phyloP scores from a whole-genome alignment of 2,329 filamentous ascomycete genomes.

The Fusarium longipes region DNA sequence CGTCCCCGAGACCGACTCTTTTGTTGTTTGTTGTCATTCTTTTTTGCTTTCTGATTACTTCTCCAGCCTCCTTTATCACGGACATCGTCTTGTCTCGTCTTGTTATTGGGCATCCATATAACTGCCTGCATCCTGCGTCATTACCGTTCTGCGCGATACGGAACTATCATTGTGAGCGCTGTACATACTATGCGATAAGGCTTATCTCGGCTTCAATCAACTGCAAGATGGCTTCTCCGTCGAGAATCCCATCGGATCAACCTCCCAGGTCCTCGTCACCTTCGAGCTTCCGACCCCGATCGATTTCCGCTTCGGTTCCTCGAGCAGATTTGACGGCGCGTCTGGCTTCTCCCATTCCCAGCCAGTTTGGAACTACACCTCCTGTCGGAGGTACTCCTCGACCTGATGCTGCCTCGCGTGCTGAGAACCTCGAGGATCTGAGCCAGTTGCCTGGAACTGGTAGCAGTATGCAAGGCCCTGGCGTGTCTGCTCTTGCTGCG shows the following conservation, averaged over 20 bases:
- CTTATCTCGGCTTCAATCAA: slow-evolving; percentile 21
- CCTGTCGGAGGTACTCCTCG: slow-evolving; percentile 52
- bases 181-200: slow-evolving; percentile 46
- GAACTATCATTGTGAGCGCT: slow-evolving; percentile 17
- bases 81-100: slow-evolving; percentile 1
- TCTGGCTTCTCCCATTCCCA: slow-evolving; percentile 67
- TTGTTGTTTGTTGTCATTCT: slow-evolving; percentile 34
- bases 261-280: slow-evolving; percentile 61
- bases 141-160: slow-evolving; percentile 21
- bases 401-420: slow-evolving; percentile 36
- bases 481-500: slow-evolving; percentile 87
- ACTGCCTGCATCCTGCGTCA: slow-evolving; percentile 21
- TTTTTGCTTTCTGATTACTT: slow-evolving; percentile 19
- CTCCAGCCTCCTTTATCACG: slow-evolving; percentile 15
- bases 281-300: slow-evolving; percentile 58
- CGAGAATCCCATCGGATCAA: slow-evolving; percentile 53
- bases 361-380: slow-evolving; percentile 52
- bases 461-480: slow-evolving; percentile 77
- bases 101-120: slow-evolving; percentile 15
- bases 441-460: slow-evolving; percentile 74
- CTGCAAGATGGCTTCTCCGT: slow-evolving; percentile 54
- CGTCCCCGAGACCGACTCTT: slow-evolving; percentile 23
- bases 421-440: slow-evolving; percentile 55
- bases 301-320: slow-evolving; percentile 63
- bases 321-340: slow-evolving; percentile 71